These are phyloP conservation scores for Blastobotrys proliferans DNA, from an alignment of 1,139 yeast species.

Conservation along the genomic window DNA sequence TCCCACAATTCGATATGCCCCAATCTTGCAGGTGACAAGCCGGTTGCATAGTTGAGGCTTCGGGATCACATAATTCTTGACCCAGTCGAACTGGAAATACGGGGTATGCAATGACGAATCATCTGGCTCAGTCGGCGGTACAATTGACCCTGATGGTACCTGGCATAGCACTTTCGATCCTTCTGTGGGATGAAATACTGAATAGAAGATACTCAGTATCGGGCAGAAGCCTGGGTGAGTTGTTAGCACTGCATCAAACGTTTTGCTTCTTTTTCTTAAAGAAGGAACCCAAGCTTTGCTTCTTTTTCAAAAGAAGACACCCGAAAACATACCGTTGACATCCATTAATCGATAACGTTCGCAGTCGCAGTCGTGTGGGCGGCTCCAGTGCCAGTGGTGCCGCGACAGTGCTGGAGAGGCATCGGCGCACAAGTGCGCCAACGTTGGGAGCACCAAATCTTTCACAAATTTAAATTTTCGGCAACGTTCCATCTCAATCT, in stretches of 20 bases:
- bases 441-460: too few relatives aligned
- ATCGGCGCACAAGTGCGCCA: too few relatives aligned
- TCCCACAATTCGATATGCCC: conserved; percentile 73
- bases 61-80: conserved; percentile 89
- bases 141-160: conserved; percentile 67
- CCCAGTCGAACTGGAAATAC: conserved; percentile 75
- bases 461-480: too few relatives aligned
- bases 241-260: background rate
- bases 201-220: conserved; percentile 79
- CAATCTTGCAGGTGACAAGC: conserved; percentile 68
- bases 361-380: too few relatives aligned
- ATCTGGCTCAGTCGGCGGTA: conserved; percentile 35
- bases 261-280: background rate
- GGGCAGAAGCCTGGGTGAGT: conserved; percentile 63
- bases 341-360: too few relatives aligned
- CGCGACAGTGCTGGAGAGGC: too few relatives aligned
- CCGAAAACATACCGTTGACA: background rate
- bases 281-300: too few relatives aligned
- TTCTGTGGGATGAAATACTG: conserved; percentile 91
- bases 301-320: too few relatives aligned
- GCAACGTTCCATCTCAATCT: conserved; percentile 3
- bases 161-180: conserved; percentile 94
- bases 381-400: too few relatives aligned
- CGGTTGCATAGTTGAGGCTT: conserved; percentile 87
- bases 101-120: conserved; percentile 33